Evolutionary conservation across 2,329 filamentous ascomycete genomes (phyloP), one percentile per base, ranked within the genome.

Genomic region (Fusarium tricinctum): DNA sequence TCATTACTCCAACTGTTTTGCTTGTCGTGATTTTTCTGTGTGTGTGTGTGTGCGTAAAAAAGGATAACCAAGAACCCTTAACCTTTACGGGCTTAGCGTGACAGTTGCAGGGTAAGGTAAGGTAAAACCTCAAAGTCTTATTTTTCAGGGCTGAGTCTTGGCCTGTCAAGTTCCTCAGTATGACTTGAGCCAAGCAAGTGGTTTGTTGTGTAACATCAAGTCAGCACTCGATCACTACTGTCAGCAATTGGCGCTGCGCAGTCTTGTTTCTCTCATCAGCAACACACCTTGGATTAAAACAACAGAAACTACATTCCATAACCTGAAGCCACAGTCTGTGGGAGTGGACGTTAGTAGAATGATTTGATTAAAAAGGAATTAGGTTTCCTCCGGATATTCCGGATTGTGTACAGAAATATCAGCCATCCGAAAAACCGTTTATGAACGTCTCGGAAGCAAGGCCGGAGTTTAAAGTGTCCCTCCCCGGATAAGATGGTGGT

Each of bases 1-100:
- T 72, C 56, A 69, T 72, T 74, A 70, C 70, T 68, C 54, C 44
- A 72, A 50, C 42, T 40, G 51, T 49, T 58, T 54, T 58, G 51
- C 65, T 63, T 58, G 58, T 49, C 20, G 39, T 63, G 35, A 50
- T 19, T 17, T 49, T 40, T 32, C 32, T 47, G 30, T 60, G 30
- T 26, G 26, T 10, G 26, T 8, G 9, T 40, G 50, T 22, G 46
- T 39, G 49, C 23, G 63, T 48, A 53, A 19, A 7, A 35, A 33
- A 60, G 58, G 52, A 59, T 44, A 57, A 50, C 57, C 39, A 38
- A 9, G 33, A 43, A 30, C 19, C 44, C 42, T 46, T 50, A 9
- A 23, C 50, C 23, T 13, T 44, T 35, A 46, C 47, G 51, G 56
- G 46, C 13, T 52, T 56, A 49, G 55, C 6, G n/a, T 35, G 33